Conservation (phyloP, 148 eudicot genomes). For the Chenopodium quinoa region DNA sequence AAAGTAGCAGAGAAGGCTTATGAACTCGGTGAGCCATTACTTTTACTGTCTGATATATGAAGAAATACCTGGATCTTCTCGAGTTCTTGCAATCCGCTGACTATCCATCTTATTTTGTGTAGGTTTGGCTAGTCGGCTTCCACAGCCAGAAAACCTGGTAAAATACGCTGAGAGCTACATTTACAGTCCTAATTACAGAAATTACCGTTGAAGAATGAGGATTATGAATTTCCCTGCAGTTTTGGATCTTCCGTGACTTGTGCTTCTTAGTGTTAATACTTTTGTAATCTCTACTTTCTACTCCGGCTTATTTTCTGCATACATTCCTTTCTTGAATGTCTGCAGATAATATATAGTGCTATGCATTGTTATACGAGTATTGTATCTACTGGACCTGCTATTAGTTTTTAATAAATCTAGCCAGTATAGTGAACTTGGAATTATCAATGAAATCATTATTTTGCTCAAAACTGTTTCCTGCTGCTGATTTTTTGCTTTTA, state of each 20-base stretch:
- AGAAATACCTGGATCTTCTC: background rate
- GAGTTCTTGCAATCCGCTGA: background rate
- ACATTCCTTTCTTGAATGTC: background rate
- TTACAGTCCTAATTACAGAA: slow-evolving; percentile 70
- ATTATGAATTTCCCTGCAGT: slow-evolving; percentile 11
- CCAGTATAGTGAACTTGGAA: background rate
- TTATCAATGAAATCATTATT: background rate
- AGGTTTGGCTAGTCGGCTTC: slow-evolving; percentile 85
- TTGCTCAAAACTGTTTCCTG: background rate
- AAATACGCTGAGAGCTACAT: slow-evolving; percentile 79
- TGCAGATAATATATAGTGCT: background rate
- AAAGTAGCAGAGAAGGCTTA: slow-evolving; percentile 49
- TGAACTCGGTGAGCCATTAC: slow-evolving; percentile 41
- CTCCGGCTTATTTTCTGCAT: background rate
- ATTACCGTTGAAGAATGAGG: slow-evolving; percentile 28
- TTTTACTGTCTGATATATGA: background rate
- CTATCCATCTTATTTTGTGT: background rate
- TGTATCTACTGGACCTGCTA: background rate
- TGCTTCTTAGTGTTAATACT: background rate
- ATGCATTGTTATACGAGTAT: background rate
- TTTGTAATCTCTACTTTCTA: slow-evolving; percentile 7
- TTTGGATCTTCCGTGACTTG: slow-evolving; percentile 7
- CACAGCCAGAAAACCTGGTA: slow-evolving; percentile 62
- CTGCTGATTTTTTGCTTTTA: background rate
- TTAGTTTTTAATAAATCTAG: background rate